A percentile compares a stretch with the other conserved stretches of the same genome.
Conservation (phyloP, 2,329 filamentous ascomycete genomes). For the Tolypocladium pustulatum region DNA sequence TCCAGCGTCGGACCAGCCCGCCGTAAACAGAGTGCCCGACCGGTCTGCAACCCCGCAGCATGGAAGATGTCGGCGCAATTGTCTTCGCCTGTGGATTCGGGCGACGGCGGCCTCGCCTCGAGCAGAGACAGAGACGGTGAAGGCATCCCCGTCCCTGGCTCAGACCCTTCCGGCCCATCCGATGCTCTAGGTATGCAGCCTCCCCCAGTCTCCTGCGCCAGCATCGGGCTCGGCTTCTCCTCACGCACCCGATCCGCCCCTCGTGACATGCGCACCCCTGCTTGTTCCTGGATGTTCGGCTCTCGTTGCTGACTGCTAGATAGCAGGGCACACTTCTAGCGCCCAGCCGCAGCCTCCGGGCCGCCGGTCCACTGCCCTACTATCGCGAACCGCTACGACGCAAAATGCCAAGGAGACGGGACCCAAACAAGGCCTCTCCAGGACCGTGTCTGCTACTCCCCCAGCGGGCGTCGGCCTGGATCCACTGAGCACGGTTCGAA, state of each 20-base stretch:
- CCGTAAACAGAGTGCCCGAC: slow-evolving; percentile 3
- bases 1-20: neutral
- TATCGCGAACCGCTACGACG: slow-evolving; percentile 52
- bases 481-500: slow-evolving; percentile 25
- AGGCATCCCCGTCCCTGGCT: slow-evolving; percentile 11
- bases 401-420: slow-evolving; percentile 23
- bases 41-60: slow-evolving; percentile 16
- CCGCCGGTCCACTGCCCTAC: slow-evolving; percentile 11
- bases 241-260: neutral
- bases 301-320: neutral
- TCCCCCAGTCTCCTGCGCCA: neutral
- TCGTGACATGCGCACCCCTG: neutral
- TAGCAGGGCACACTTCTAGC: neutral
- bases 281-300: too few relatives aligned
- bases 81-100: slow-evolving; percentile 14
- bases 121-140: slow-evolving; percentile 14
- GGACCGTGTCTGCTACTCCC: slow-evolving; percentile 13
- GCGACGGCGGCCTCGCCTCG: slow-evolving; percentile 16
- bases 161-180: slow-evolving; percentile 14
- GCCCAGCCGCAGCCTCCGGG: slow-evolving; percentile 5
- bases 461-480: slow-evolving; percentile 20
- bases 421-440: slow-evolving; percentile 13
- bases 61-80: slow-evolving; percentile 24
- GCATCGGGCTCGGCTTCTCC: neutral
- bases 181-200: slow-evolving; percentile 19